Conservation (phyloP, 2,329 filamentous ascomycete genomes). For the Botryosphaeria dothidea region DNA sequence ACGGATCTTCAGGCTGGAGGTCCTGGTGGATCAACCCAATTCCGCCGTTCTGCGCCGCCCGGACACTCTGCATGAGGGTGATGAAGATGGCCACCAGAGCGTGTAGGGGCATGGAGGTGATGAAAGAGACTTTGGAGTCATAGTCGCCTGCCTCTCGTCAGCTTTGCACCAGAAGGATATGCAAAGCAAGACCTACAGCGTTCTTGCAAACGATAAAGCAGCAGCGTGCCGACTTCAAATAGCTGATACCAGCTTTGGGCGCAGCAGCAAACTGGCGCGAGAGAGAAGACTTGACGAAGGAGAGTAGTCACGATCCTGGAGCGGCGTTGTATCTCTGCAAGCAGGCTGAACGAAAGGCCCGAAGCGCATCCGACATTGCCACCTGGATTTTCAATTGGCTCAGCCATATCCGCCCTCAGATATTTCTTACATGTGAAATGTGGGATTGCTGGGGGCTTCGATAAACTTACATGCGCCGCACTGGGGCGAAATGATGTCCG, state of each 20-base stretch:
- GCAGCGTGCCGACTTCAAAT: conserved; percentile 6
- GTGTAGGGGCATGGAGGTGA: not conserved
- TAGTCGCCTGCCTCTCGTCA: not conserved
- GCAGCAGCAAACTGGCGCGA: not conserved
- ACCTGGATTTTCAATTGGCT: not conserved
- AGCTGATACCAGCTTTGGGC: not conserved
- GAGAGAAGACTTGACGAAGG: not conserved
- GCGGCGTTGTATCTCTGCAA: conserved; percentile 2
- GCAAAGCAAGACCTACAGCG: not conserved
- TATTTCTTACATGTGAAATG: no score
- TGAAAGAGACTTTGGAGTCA: conserved; percentile 5
- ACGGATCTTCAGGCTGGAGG: not conserved
- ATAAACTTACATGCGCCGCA: not conserved
- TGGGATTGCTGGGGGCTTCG: no score
- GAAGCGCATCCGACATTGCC: not conserved
- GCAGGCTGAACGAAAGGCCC: conserved; percentile 2
- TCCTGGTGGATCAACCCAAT: conserved; percentile 8
- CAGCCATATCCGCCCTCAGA: no score
- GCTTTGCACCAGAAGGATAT: not conserved
- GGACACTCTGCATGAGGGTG: not conserved
- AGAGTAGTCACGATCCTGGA: not conserved
- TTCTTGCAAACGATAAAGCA: conserved; percentile 9
- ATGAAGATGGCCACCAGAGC: conserved; percentile 8
- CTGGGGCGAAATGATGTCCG: not conserved
- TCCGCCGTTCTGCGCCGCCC: not conserved